phyloP scores from a whole-genome alignment of 2,329 filamentous ascomycete species.

The Ophiostoma ips region DNA sequence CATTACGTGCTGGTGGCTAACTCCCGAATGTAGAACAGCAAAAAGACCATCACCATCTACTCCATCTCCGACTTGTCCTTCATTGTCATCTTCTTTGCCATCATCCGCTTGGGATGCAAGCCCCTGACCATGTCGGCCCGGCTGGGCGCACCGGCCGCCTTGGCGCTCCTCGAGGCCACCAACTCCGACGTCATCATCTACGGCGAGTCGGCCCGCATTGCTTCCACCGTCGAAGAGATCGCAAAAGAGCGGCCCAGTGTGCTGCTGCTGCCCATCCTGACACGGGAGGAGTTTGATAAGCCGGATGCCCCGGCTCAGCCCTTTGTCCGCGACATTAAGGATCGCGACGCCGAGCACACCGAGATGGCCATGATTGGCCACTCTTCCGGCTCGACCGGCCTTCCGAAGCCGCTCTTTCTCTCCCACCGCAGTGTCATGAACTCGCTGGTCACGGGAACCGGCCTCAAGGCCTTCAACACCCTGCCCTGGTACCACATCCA shows the following conservation, averaged over 20 bases:
- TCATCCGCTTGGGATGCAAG: conserved; percentile 29
- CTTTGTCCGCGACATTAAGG: conserved; percentile 15
- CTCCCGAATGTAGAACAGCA: conserved; percentile 13
- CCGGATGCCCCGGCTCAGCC: conserved; percentile 9
- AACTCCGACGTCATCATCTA: conserved; percentile 23
- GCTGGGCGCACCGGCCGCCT: conserved; percentile 25
- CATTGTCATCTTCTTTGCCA: conserved; percentile 28
- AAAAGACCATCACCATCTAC: conserved; percentile 25
- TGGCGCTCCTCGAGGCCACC: conserved; percentile 25
- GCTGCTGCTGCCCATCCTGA: conserved; percentile 11
- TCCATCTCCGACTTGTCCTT: conserved; percentile 27
- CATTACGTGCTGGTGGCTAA: neutral
- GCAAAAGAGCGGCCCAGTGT: conserved; percentile 14
- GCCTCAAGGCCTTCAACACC: conserved; percentile 27
- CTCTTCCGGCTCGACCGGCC: conserved; percentile 33
- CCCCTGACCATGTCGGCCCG: conserved; percentile 29
- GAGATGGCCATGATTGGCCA: conserved; percentile 28
- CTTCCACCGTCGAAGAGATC: conserved; percentile 19
- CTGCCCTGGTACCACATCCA: conserved; percentile 31
- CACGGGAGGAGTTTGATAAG: conserved; percentile 9
- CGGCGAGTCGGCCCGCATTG: conserved; percentile 22
- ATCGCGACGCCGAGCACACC: conserved; percentile 18
- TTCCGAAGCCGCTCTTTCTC: conserved; percentile 30
- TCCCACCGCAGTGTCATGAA: conserved; percentile 27
- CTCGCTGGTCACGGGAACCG: conserved; percentile 20